Evolutionary conservation across 2,329 filamentous ascomycete species (phyloP).

Genomic region (Neofusicoccum parvum): DNA sequence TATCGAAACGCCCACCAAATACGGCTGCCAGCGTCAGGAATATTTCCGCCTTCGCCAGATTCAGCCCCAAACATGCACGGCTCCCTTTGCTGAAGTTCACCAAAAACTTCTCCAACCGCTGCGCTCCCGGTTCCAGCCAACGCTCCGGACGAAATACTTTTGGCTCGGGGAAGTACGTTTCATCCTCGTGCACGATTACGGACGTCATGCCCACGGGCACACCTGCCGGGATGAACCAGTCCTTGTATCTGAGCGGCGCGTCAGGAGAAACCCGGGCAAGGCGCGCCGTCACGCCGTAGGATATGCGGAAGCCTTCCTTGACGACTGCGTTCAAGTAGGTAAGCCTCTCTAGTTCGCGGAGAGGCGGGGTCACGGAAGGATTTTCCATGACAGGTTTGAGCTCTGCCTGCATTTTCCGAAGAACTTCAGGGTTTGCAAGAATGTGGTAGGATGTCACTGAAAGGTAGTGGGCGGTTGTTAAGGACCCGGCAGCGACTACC

Average conservation of each 20-base stretch:
- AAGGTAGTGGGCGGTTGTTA: slow-evolving; percentile 42
- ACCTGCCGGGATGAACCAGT: slow-evolving; percentile 22
- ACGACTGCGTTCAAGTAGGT: slow-evolving; percentile 28
- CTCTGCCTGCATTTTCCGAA: slow-evolving; percentile 37
- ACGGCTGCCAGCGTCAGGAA: slow-evolving; percentile 8
- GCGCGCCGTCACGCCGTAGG: slow-evolving; percentile 26
- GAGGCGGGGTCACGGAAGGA: neutral
- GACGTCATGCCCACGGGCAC: slow-evolving; percentile 24
- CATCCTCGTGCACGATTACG: slow-evolving; percentile 23
- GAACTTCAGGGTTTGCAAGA: slow-evolving; percentile 34
- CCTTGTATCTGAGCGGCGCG: slow-evolving; percentile 20
- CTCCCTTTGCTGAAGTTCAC: slow-evolving; percentile 26
- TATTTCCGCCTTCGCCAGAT: slow-evolving; percentile 17
- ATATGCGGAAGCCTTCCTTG: slow-evolving; percentile 28
- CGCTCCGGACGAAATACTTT: slow-evolving; percentile 26
- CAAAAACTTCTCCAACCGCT: slow-evolving; percentile 26
- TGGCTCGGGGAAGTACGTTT: slow-evolving; percentile 25
- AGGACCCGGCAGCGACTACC: slow-evolving; percentile 40
- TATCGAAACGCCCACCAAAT: slow-evolving; percentile 12
- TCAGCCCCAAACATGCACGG: slow-evolving; percentile 25
- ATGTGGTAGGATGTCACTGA: slow-evolving; percentile 40
- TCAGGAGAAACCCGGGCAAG: slow-evolving; percentile 24
- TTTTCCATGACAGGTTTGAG: slow-evolving; percentile 26
- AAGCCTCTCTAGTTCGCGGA: slow-evolving; percentile 19
- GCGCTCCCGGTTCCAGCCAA: slow-evolving; percentile 23